These are phyloP conservation scores for Mycena capillaripes DNA, from an alignment of 768 basidiomycete species.

Conservation along the genomic window DNA sequence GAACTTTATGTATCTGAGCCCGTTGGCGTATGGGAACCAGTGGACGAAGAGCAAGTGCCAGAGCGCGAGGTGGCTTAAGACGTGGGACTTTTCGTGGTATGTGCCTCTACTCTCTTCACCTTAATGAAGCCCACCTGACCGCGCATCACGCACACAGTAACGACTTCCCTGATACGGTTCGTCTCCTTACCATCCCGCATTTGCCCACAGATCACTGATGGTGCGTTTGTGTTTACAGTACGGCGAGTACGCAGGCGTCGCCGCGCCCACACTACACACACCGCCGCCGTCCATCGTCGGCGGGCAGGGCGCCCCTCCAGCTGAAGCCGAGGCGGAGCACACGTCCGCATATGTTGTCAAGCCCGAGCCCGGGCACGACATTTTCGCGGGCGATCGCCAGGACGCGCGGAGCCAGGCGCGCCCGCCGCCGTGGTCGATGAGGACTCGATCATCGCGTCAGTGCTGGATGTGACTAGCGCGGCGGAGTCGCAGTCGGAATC, in stretches of 20 bases:
- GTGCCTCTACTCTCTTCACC: constrained; percentile 32
- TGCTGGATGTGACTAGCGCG: constrained; percentile 4
- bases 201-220: neutral
- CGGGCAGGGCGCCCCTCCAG: constrained; percentile 26
- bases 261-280: constrained; percentile 55
- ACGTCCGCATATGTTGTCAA: constrained; percentile 62
- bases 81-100: constrained; percentile 96
- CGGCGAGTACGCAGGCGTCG: constrained; percentile 61
- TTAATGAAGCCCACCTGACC: constrained; percentile 1
- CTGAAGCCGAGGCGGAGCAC: constrained; percentile 41
- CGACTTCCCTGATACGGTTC: constrained; percentile 78
- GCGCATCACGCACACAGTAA: constrained; percentile 53
- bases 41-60: constrained; percentile 91
- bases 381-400: constrained; percentile 70
- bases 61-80: constrained; percentile 87
- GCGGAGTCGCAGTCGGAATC: constrained; percentile 13
- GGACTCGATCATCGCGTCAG: constrained; percentile 51
- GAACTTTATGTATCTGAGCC: constrained; percentile 84
- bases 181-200: constrained; percentile 40
- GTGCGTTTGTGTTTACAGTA: constrained; percentile 64
- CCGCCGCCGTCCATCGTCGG: constrained; percentile 58
- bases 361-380: constrained; percentile 81
- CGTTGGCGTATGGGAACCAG: constrained; percentile 84
- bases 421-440: constrained; percentile 43
- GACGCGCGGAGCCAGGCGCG: constrained; percentile 60